Percentiles rank a stretch among this genome's conserved stretches.
Conservation (phyloP, 805 yeast species). For the Candida silvicultrix region DNA sequence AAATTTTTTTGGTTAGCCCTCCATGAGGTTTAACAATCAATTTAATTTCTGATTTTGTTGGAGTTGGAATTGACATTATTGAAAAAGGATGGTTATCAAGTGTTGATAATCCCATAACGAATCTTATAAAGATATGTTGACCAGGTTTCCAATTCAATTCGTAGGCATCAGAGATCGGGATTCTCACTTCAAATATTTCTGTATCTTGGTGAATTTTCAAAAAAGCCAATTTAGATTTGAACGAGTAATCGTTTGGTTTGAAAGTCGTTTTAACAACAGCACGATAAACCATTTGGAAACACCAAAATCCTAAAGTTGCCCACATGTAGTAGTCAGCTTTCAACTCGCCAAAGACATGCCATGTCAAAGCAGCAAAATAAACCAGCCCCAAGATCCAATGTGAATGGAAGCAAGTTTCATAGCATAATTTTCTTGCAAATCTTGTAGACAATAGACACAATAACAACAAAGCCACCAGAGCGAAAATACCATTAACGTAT, state of each 20-base stretch:
- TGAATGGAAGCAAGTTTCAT: slow-evolving; percentile 43
- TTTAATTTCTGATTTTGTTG: slow-evolving; percentile 26
- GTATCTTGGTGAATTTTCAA: slow-evolving; percentile 16
- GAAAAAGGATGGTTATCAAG: slow-evolving; percentile 56
- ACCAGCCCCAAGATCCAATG: slow-evolving; percentile 51
- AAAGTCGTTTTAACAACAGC: slow-evolving; percentile 38
- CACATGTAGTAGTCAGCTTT: slow-evolving; percentile 37
- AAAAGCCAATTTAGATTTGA: slow-evolving; percentile 31
- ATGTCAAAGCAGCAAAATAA: slow-evolving; percentile 35
- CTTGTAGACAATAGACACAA: slow-evolving; percentile 38
- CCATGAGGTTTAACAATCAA: slow-evolving; percentile 38
- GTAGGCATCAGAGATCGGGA: slow-evolving; percentile 16
- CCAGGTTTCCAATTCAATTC: slow-evolving; percentile 45
- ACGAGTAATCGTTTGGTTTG: slow-evolving; percentile 34
- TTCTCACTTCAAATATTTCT: slow-evolving; percentile 30
- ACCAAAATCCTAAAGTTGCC: slow-evolving; percentile 49
- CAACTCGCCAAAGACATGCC: slow-evolving; percentile 34
- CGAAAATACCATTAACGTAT: slow-evolving; percentile 39
- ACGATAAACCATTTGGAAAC: slow-evolving; percentile 40
- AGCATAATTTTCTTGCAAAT: slow-evolving; percentile 30
- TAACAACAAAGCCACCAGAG: slow-evolving; percentile 37
- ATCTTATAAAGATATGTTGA: slow-evolving; percentile 47
- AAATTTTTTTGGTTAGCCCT: slow-evolving; percentile 39
- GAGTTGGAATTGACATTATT: slow-evolving; percentile 27
- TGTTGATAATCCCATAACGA: slow-evolving; percentile 33